A percentile compares a stretch with the other conserved stretches of the same genome.
Evolutionary conservation across 345 rosid genomes (phyloP).

Genomic region (Eucalyptus regnans): DNA sequence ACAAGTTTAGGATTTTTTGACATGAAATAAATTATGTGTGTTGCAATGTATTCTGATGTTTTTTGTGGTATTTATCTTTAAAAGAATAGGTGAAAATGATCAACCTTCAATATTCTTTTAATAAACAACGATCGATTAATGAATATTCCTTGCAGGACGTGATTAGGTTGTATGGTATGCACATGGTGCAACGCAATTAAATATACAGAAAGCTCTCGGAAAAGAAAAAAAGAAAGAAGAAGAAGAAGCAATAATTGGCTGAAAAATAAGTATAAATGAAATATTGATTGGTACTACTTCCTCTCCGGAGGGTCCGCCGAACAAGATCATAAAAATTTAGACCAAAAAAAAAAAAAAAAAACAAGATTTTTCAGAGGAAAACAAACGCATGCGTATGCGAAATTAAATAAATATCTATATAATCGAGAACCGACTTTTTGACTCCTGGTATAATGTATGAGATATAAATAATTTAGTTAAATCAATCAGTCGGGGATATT

Average conservation of each 20-base stretch:
- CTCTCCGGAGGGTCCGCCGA: not conserved
- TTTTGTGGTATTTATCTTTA: not conserved
- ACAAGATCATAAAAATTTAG: not conserved
- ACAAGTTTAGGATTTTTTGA: no score
- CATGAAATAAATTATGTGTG: no score
- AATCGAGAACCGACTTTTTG: not conserved
- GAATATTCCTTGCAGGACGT: not conserved
- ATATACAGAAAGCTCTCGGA: not conserved
- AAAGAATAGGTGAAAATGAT: not conserved
- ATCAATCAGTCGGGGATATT: not conserved
- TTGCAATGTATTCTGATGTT: fast-evolving
- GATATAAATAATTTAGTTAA: not conserved
- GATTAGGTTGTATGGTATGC: not conserved
- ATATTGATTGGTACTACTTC: not conserved
- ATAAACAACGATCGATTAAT: not conserved
- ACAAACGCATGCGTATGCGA: not conserved
- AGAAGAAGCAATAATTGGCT: not conserved
- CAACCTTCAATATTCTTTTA: not conserved
- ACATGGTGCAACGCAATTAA: not conserved
- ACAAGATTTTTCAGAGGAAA: not conserved
- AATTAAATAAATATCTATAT: not conserved
- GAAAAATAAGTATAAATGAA: not conserved
- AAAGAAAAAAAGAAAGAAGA: not conserved
- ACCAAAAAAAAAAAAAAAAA: not conserved
- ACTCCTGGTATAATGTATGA: not conserved